These are phyloP conservation scores for Brachypodium distachyon DNA, from an alignment of 202 grass and related monocot species.

Conservation along the genomic window DNA sequence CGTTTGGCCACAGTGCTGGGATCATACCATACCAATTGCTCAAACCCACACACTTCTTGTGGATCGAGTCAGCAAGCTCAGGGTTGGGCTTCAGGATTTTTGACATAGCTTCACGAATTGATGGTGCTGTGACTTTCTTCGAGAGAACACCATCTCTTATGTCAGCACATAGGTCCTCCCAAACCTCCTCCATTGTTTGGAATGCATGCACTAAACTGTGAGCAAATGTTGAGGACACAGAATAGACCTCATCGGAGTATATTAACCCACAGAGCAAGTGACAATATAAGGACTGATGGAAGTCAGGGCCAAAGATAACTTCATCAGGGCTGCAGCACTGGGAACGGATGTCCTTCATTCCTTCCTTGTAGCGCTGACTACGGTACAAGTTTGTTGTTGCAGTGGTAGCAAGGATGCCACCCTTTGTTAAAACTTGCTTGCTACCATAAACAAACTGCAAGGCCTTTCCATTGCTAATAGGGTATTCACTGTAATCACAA, in stretches of 20 bases:
- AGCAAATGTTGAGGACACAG: conserved; percentile 72
- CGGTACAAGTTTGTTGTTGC: conserved; percentile 84
- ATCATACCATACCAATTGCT: conserved; percentile 96
- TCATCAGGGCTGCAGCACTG: conserved; percentile 73
- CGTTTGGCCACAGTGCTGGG: conserved; percentile 83
- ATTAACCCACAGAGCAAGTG: conserved; percentile 92
- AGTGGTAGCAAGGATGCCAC: conserved; percentile 70
- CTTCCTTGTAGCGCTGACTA: conserved; percentile 51
- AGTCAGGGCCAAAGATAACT: conserved; percentile 78
- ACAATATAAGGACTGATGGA: conserved; percentile 80
- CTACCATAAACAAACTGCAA: conserved; percentile 90
- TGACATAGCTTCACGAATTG: conserved; percentile 60
- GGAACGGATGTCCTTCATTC: conserved; percentile 74
- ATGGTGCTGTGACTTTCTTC: conserved; percentile 50
- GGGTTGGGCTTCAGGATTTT: conserved; percentile 81
- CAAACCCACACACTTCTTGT: conserved; percentile 49
- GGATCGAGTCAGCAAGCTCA: conserved; percentile 65
- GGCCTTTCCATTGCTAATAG: conserved; percentile 74
- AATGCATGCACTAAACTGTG: conserved; percentile 89
- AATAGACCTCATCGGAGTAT: conserved; percentile 64
- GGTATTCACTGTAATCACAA: conserved; percentile 56
- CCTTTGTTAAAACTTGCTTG: conserved; percentile 66
- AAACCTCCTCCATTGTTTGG: conserved; percentile 68
- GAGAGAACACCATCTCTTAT: conserved; percentile 87
- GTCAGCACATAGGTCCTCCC: conserved; percentile 73